Percentiles rank a stretch among this genome's conserved stretches.
Evolutionary conservation across 306 rosid species (phyloP).

Genomic region (Citrullus mucosospermus): DNA sequence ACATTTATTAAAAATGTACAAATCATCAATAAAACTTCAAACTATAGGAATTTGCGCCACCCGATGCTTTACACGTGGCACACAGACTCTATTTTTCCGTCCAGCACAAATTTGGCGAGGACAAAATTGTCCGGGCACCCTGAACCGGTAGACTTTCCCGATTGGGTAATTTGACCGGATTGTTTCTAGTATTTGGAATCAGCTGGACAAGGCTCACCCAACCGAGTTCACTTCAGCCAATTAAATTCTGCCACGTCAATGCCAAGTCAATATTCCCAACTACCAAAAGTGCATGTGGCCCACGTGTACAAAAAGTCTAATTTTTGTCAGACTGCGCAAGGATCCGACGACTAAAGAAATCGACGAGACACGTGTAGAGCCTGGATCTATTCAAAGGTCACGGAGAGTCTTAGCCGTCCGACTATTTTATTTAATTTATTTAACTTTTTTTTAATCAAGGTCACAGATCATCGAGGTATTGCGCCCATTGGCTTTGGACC

Average conservation of each 20-base stretch:
- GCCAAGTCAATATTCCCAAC: background rate
- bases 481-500: background rate
- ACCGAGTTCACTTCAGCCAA: background rate
- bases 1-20: no score
- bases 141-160: background rate
- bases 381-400: background rate
- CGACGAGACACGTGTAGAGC: background rate
- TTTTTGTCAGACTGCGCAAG: background rate
- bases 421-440: background rate
- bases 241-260: background rate
- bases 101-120: background rate
- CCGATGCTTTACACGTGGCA: background rate
- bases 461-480: background rate
- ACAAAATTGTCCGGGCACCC: background rate
- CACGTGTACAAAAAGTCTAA: background rate
- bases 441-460: background rate
- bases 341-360: background rate
- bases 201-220: background rate
- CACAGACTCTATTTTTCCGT: background rate
- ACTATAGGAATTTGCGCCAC: no score
- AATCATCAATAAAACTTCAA: no score
- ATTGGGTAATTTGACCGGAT: background rate
- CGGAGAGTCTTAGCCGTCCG: background rate
- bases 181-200: background rate
- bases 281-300: background rate